These are phyloP conservation scores for Dothideomycetidae sp. DNA, from an alignment of 2,329 filamentous ascomycete genomes.

Conservation along the genomic window DNA sequence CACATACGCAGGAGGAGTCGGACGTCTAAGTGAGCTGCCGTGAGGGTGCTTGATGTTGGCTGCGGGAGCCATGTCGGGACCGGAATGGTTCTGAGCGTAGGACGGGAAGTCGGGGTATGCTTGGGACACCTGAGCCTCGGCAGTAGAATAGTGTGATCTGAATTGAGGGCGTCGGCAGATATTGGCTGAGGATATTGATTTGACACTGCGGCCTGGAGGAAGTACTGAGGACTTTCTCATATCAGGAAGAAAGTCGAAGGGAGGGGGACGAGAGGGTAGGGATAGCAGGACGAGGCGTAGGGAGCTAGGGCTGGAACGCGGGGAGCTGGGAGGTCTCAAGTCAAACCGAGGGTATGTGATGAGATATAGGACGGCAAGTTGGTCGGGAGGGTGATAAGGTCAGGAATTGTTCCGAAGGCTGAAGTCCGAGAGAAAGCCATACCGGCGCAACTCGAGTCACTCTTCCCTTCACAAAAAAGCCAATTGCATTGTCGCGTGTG, in stretches of 20 bases:
- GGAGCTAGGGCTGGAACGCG: background rate
- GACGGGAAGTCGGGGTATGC: background rate
- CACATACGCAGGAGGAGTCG: slow-evolving; percentile 1
- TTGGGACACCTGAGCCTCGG: background rate
- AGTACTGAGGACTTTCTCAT: background rate
- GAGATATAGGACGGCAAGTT: too few species aligned
- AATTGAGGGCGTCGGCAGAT: too few species aligned
- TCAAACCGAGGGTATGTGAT: too few species aligned
- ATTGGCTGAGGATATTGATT: background rate
- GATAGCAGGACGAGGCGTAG: background rate
- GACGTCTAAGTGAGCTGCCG: background rate
- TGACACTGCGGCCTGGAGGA: background rate
- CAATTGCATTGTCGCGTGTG: background rate
- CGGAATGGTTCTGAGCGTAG: background rate
- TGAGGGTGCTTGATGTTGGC: slow-evolving; percentile 5
- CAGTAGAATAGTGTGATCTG: background rate
- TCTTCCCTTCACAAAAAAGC: too few species aligned
- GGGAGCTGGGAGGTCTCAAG: too few species aligned
- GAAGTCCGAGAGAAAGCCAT: background rate
- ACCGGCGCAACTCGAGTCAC: background rate
- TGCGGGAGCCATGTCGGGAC: background rate
- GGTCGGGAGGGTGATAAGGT: too few species aligned
- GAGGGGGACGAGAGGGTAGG: background rate
- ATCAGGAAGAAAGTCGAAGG: background rate
- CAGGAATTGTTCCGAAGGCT: background rate